phyloP scores from a whole-genome alignment of 202 grass and related monocot species.

The Hordeum pubiflorum region DNA sequence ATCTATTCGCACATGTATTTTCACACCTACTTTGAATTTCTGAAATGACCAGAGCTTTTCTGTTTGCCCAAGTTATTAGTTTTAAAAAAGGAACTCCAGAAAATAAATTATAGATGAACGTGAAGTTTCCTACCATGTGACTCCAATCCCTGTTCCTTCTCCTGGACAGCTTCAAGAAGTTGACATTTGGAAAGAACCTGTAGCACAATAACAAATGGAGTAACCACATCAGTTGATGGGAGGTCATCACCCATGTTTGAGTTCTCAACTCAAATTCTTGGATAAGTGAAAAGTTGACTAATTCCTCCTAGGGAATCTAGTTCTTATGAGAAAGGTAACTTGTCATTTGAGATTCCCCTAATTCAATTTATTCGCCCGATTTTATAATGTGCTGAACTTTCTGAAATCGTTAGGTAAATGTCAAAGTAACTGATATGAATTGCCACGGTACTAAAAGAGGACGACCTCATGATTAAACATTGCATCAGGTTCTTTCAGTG shows the following conservation, averaged over 20 bases:
- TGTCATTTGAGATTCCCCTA: not conserved
- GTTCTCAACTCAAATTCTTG: not conserved
- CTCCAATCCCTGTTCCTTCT: conserved; percentile 52
- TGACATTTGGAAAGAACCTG: conserved; percentile 88
- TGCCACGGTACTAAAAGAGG: not conserved
- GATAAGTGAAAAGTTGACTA: not conserved
- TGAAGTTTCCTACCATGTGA: conserved; percentile 51
- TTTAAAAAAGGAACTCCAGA: not conserved
- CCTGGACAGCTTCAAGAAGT: conserved; percentile 17
- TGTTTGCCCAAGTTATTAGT: not conserved
- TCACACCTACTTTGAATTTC: not conserved
- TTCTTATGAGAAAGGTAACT: not conserved
- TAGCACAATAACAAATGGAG: not conserved
- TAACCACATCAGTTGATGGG: not conserved
- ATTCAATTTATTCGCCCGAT: not conserved
- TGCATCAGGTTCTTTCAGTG: not conserved
- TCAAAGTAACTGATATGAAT: not conserved
- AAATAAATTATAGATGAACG: not conserved
- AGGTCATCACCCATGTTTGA: not conserved
- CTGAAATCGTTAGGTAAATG: not conserved
- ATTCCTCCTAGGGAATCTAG: not conserved
- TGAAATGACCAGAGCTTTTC: not conserved
- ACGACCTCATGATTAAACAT: not conserved
- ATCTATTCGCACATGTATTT: not conserved
- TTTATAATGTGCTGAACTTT: not conserved